These are phyloP conservation scores for Albizia julibrissin DNA, from an alignment of 306 rosid genomes.

Conservation along the genomic window DNA sequence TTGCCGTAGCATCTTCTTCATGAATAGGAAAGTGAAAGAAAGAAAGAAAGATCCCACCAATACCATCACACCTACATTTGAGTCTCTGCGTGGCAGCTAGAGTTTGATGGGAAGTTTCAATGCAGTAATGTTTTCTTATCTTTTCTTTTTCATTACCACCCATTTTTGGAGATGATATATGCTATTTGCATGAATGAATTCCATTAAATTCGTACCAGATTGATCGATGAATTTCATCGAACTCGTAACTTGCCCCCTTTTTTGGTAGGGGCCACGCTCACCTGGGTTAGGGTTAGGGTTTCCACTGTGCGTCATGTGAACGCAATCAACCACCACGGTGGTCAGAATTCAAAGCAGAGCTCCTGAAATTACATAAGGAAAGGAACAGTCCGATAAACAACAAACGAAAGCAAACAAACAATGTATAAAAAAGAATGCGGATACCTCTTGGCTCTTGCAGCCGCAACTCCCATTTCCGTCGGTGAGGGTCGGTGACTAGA, in stretches of 20 bases:
- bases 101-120: slow-evolving; percentile 37
- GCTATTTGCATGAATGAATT: not conserved
- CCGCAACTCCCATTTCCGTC: no score
- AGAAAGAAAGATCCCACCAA: slow-evolving; percentile 35
- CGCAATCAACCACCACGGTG: slow-evolving; percentile 21
- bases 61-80: not conserved
- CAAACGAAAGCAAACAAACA: not conserved
- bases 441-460: no score
- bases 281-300: not conserved
- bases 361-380: not conserved
- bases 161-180: not conserved
- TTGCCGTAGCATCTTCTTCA: slow-evolving; percentile 29
- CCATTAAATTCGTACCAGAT: not conserved
- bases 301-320: slow-evolving; percentile 4
- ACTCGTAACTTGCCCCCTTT: not conserved
- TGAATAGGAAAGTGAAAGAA: slow-evolving; percentile 36
- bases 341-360: not conserved
- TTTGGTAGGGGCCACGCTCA: not conserved
- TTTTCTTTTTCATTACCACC: not conserved
- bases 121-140: not conserved
- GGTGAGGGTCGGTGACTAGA: no score
- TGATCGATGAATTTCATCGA: not conserved
- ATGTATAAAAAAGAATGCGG: not conserved
- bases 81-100: not conserved
- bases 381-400: not conserved